Evolutionary conservation across 441 rosid genomes (phyloP).

Genomic region (Populus hybrid): DNA sequence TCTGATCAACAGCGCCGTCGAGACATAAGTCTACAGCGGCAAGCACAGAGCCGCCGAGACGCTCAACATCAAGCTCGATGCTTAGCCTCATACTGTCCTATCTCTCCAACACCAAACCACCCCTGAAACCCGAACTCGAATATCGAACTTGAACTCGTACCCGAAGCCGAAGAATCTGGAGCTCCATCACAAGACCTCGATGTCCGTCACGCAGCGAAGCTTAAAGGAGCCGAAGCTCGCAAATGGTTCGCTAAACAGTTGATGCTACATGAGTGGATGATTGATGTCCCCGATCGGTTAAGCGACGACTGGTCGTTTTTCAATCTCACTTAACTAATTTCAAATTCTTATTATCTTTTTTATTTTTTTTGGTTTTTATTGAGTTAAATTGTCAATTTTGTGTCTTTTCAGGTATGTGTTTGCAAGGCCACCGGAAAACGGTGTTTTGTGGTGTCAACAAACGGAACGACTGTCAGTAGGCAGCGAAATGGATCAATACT

Average conservation of each 20-base stretch:
- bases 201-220: conserved; percentile 59
- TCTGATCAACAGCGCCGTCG: conserved; percentile 88
- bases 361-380: background rate
- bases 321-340: conserved; percentile 1
- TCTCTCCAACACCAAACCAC: conserved; percentile 42
- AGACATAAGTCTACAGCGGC: conserved; percentile 73
- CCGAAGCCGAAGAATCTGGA: conserved; percentile 28
- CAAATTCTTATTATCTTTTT: background rate
- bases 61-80: conserved; percentile 87
- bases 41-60: conserved; percentile 71
- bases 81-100: conserved; percentile 72
- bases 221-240: conserved; percentile 70
- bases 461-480: conserved; percentile 84
- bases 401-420: conserved; percentile 59
- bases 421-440: conserved; percentile 91
- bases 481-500: conserved; percentile 70
- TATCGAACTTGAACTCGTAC: conserved; percentile 30
- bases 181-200: conserved; percentile 42
- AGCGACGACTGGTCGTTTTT: conserved; percentile 56
- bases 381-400: background rate
- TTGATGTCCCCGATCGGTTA: conserved; percentile 77
- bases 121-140: conserved; percentile 36
- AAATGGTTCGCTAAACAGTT: conserved; percentile 82
- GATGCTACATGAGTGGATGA: conserved; percentile 95
- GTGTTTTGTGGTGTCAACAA: conserved; percentile 83